These are phyloP conservation scores for Helminthosporium solani DNA, from an alignment of 2,329 filamentous ascomycete genomes.

Conservation along the genomic window DNA sequence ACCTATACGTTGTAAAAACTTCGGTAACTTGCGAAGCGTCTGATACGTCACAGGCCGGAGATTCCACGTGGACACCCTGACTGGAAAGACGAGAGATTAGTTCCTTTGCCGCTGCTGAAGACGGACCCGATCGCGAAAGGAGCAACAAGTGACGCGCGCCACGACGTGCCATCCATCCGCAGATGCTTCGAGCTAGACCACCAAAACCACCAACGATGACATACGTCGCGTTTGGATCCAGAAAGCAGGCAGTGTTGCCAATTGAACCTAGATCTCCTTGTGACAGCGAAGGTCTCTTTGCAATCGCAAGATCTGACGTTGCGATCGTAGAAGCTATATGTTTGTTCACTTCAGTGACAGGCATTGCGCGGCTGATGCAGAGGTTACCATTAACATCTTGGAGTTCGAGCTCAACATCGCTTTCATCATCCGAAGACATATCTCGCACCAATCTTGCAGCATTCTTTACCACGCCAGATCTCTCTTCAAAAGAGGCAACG, in stretches of 20 bases:
- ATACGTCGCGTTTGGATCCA: conserved; percentile 2
- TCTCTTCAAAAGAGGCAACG: not conserved
- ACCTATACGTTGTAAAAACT: not conserved
- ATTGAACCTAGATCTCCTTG: not conserved
- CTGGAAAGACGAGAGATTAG: not conserved
- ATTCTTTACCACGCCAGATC: not conserved
- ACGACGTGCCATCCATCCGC: not conserved
- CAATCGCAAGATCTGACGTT: not conserved
- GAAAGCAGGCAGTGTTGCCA: not conserved
- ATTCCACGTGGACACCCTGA: conserved; percentile 1
- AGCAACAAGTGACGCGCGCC: conserved; percentile 2
- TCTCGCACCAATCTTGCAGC: not conserved
- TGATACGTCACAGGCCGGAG: conserved; percentile 2
- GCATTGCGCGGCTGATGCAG: not conserved
- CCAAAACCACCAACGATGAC: conserved; percentile 6
- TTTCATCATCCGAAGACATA: not conserved
- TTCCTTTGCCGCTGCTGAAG: not conserved
- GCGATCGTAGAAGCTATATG: not conserved
- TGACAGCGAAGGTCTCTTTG: not conserved
- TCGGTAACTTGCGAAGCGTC: not conserved
- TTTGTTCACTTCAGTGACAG: not conserved
- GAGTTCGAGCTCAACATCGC: not conserved
- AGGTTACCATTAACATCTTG: not conserved
- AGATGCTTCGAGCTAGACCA: conserved; percentile 2
- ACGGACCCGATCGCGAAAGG: conserved; percentile 3